Base-by-base conservation (phyloP, 2,329 filamentous ascomycete species). In the Biscogniauxia mediterranea region DNA sequence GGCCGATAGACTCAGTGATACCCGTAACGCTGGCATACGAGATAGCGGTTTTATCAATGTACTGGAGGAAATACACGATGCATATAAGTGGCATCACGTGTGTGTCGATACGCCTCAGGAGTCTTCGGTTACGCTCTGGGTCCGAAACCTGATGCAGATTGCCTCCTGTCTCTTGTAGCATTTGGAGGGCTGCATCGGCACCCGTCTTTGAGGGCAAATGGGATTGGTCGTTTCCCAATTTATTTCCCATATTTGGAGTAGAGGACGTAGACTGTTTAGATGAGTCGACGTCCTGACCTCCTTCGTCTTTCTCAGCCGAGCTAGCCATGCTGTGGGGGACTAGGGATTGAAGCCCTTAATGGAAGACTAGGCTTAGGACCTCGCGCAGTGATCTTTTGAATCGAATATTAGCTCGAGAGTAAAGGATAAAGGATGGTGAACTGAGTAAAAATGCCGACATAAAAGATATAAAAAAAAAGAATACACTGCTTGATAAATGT, bases 1-100 rank as follows among this genome's bases (percentile, higher is more conserved):
- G 72, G 3, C 77, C 69, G 0, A 71, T 69, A 1, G 75, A 73
- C 32, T 68, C 57, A 5, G 28, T 54, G 42, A 68, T 64, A 5
- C 66, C 66, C 8, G 66, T 68, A 13, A 68, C 66, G 17, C 66
- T 68, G 5, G 66, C 66, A n/a, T 68, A 68, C 4, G 66, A 68
- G 26, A 68, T 61, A 9, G 66, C 62, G 17, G 57, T 66, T 49
- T 68, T 68, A 26, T 68, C 66, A 21, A 68, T 61, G 20, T 68
- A 68, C 53, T 68, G 66, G 15, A 68, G 64, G 23, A 68, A 68
- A 42, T 68, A 68, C n/a, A 68, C 53, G 50, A 62, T 66, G 32
- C 66, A 68, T 13, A 68, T 68, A 19, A 68, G 50, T 2, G 66
- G 66, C 64, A 68, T 66, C 1, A 68, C 56, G 51, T 65, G 66